A percentile compares a stretch with the other conserved stretches of the same genome.
These are phyloP conservation scores for Tylopilus sp. DNA, from an alignment of 768 basidiomycete species.

Conservation along the genomic window DNA sequence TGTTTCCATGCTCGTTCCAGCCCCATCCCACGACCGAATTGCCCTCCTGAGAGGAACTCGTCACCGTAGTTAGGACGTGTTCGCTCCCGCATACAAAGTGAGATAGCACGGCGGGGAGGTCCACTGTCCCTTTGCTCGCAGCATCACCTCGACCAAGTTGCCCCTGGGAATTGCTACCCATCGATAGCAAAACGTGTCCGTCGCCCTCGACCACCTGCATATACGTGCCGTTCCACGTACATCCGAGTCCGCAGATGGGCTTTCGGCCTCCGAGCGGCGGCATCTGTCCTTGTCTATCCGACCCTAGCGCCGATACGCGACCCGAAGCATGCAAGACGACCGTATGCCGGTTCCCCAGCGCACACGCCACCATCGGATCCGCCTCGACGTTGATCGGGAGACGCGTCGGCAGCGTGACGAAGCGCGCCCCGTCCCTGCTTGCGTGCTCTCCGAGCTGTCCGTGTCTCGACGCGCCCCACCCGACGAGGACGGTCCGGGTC, in stretches of 20 bases:
- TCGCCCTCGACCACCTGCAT: slow-evolving; percentile 27
- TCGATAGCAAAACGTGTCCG: slow-evolving; percentile 39
- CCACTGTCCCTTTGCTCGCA: slow-evolving; percentile 9
- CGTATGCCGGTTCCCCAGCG: slow-evolving; percentile 54
- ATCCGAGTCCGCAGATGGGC: slow-evolving; percentile 39
- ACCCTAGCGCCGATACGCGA: slow-evolving; percentile 53
- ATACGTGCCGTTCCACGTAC: slow-evolving; percentile 84
- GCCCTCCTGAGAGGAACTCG: slow-evolving; percentile 25
- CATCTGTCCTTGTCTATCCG: slow-evolving; percentile 69
- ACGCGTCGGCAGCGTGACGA: slow-evolving; percentile 22
- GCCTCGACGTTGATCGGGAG: slow-evolving; percentile 32
- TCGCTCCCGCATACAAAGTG: slow-evolving; percentile 77
- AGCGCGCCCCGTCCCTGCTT: slow-evolving; percentile 8
- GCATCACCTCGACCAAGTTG: slow-evolving; percentile 54
- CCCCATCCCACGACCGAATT: slow-evolving; percentile 78
- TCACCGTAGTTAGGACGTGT: slow-evolving; percentile 57
- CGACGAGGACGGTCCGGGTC: slow-evolving; percentile 42
- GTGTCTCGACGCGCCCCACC: slow-evolving; percentile 85
- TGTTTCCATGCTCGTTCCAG: slow-evolving; percentile 98
- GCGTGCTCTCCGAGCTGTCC: slow-evolving; percentile 67
- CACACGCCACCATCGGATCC: slow-evolving; percentile 34
- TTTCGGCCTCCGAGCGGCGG: slow-evolving; percentile 30
- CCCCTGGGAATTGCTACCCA: slow-evolving; percentile 54
- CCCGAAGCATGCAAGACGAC: slow-evolving; percentile 45
- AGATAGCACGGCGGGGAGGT: slow-evolving; percentile 29